Base-by-base conservation (phyloP, 2,329 filamentous ascomycete genomes). In the Trichophyton benhamiae region DNA sequence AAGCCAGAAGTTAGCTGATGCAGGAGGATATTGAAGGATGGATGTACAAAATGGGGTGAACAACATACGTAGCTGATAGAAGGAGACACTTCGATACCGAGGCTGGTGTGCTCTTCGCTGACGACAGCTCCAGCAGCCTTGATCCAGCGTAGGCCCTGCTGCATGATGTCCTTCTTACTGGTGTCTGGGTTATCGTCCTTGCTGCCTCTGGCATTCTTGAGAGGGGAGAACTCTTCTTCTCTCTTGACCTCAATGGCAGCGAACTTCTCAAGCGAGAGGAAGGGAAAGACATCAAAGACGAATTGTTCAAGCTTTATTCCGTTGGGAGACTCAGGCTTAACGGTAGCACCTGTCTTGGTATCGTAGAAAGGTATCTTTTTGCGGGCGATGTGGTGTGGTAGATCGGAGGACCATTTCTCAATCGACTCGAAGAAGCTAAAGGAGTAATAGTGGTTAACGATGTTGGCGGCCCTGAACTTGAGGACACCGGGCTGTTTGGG, bases 371-470 rank as follows among this genome's bases (percentile, higher is more conserved):
- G 91, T 65, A 99, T 99, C 88, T 99, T 99, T 87, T 99, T 99
- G 75, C 88, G 86, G 52, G 94, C 94, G 65, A 99, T 86, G 80
- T 99, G 94, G 75, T 97, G 94, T 15, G 92, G 92, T 59, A 99
- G 83, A 74, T 87, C 85, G 77, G 91, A 82, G 17, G 84, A 85
- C 89, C 90, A 96, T 68, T 85, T 78, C 62, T 94, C 91, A 68
- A 96, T 96, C 65, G 84, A 87, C 75, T 96, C 88, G 57, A 99
- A 83, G 82, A 96, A 97, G 67, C 83, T 79, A 80, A 91, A 92
- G 55, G 90, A 95, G 80, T 99, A 99, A 83, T 97, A 99, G 82
- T 99, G 94, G 82, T 99, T 99, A 78, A 99, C 94, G 69, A 99
- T 99, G 80, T 99, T 99, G 71, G 92, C 94, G 62, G 94, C 92